Evolutionary conservation across 805 yeast genomes (phyloP).

Genomic region (Suhomyces pyralidae): DNA sequence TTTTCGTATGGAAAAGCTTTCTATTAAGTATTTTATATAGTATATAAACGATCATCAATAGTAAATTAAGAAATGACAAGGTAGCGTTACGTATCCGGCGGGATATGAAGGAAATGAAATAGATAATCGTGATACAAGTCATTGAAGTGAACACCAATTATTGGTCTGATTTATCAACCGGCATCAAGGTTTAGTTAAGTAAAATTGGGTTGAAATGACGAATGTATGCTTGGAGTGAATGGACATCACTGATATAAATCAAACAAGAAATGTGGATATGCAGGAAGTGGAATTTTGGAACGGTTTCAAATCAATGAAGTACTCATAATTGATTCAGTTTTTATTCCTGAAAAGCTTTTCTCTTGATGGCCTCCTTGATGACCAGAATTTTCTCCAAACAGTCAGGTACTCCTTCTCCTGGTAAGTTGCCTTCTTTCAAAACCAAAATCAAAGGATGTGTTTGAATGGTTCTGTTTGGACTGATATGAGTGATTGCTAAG

Average conservation of each 20-base stretch:
- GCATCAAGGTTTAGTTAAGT: background rate
- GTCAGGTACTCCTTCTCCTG: conserved; percentile 38
- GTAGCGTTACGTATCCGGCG: background rate
- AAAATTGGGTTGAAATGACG: background rate
- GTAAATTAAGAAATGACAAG: background rate
- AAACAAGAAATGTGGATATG: background rate
- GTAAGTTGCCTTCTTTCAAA: conserved; percentile 43
- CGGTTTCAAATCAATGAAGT: too few species aligned
- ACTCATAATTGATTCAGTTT: too few species aligned
- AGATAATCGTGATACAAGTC: background rate
- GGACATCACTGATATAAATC: background rate
- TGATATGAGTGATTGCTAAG: conserved; percentile 72
- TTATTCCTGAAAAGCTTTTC: conserved; percentile 26
- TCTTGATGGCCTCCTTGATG: conserved; percentile 65
- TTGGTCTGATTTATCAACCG: background rate
- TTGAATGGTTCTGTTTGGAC: conserved; percentile 69
- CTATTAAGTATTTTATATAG: background rate
- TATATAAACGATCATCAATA: conserved; percentile 2
- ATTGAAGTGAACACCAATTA: background rate
- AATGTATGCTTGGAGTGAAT: background rate
- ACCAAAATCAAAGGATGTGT: conserved; percentile 55
- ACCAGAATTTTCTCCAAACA: conserved; percentile 38
- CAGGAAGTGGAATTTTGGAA: background rate
- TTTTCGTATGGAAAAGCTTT: background rate
- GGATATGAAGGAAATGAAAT: conserved; percentile 1